These are phyloP conservation scores for Populus tremula DNA, from an alignment of 345 rosid genomes.

Conservation along the genomic window DNA sequence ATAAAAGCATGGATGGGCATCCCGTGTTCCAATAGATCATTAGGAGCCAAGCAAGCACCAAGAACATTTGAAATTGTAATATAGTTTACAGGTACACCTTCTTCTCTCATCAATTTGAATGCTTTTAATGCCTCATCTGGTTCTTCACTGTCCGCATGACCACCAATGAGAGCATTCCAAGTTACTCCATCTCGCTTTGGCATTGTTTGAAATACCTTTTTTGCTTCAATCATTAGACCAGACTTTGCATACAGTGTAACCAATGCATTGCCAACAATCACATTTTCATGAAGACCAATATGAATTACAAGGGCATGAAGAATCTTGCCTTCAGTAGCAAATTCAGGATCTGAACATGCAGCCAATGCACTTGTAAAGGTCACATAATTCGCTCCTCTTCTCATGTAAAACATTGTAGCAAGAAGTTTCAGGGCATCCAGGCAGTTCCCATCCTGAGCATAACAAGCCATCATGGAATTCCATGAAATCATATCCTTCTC, in stretches of 20 bases:
- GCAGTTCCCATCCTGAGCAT: constrained; percentile 56
- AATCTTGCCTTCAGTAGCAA: constrained; percentile 46
- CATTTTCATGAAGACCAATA: constrained; percentile 45
- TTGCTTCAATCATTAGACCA: constrained; percentile 52
- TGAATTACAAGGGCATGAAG: constrained; percentile 65
- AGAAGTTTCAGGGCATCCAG: constrained; percentile 50
- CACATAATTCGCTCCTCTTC: constrained; percentile 47
- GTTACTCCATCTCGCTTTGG: constrained; percentile 51
- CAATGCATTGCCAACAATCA: constrained; percentile 67
- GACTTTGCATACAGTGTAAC: constrained; percentile 69
- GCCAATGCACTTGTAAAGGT: constrained; percentile 72
- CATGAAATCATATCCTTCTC: constrained; percentile 73
- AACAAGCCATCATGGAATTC: constrained; percentile 70
- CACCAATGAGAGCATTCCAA: constrained; percentile 89
- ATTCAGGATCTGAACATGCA: constrained; percentile 58
- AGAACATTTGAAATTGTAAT: constrained; percentile 65
- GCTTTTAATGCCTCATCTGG: constrained; percentile 41
- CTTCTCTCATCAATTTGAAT: constrained; percentile 59
- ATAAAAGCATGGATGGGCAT: constrained; percentile 58
- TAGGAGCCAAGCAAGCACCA: constrained; percentile 56
- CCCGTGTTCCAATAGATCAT: constrained; percentile 47
- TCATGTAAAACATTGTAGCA: constrained; percentile 39
- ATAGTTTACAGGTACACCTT: constrained; percentile 46
- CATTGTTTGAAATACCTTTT: constrained; percentile 47
- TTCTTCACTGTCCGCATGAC: constrained; percentile 59